These are phyloP conservation scores for Colletotrichum endophyticum DNA, from an alignment of 2,329 filamentous ascomycete species.

Conservation along the genomic window DNA sequence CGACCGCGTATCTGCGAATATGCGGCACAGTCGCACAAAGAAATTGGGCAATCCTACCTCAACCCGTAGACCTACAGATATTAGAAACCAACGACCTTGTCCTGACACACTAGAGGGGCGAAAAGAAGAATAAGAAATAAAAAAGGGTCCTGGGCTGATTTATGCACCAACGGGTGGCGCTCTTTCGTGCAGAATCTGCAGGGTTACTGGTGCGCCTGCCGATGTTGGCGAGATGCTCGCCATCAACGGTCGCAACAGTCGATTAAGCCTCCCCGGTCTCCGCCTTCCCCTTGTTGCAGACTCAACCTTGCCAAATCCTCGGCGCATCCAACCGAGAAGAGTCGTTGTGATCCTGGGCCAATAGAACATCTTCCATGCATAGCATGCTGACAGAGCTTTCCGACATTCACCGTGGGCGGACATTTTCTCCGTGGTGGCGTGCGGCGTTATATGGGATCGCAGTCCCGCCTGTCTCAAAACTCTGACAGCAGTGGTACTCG, in stretches of 20 bases:
- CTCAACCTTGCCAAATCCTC: neutral
- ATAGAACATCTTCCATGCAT: neutral
- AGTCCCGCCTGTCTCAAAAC: neutral
- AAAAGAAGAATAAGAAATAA: neutral
- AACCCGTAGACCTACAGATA: neutral
- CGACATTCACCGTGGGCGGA: neutral
- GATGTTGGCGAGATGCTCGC: neutral
- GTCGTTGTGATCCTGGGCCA: neutral
- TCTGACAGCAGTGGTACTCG: neutral
- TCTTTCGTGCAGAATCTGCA: neutral
- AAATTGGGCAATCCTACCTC: neutral
- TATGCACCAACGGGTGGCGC: neutral
- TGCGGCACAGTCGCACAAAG: neutral
- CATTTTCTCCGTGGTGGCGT: neutral
- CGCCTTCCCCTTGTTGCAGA: neutral
- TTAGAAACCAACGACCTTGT: neutral
- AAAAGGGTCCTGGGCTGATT: slow-evolving; percentile 16
- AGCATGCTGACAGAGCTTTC: neutral
- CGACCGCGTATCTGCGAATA: neutral
- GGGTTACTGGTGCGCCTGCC: neutral
- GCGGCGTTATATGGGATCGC: neutral
- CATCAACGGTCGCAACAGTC: neutral
- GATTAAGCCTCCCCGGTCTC: neutral
- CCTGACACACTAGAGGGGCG: neutral
- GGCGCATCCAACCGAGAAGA: neutral